These are phyloP conservation scores for Sporothrix mexicana DNA, from an alignment of 2,329 filamentous ascomycete genomes.

Conservation along the genomic window DNA sequence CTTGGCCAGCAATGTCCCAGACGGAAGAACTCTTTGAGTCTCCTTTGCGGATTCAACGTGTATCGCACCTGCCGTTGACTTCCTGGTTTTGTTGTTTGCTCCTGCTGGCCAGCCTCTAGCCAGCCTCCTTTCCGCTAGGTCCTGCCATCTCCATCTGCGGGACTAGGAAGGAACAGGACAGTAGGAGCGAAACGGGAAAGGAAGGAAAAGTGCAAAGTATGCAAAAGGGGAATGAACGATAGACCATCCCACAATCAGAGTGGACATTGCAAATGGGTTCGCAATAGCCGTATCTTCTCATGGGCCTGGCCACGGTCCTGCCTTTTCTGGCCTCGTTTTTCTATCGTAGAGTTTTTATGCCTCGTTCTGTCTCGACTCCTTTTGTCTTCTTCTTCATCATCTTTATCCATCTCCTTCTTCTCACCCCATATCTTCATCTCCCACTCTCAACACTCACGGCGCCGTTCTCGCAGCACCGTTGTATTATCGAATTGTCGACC, in stretches of 20 bases:
- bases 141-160: conserved; percentile 18
- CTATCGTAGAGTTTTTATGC: neutral
- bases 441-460: too few relatives aligned
- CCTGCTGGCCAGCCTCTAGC: conserved; percentile 26
- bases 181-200: conserved; percentile 20
- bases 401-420: too few relatives aligned
- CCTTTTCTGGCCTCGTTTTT: conserved; percentile 7
- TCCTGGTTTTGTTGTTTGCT: conserved; percentile 9
- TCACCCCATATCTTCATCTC: neutral
- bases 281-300: conserved; percentile 1
- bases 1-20: neutral
- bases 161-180: conserved; percentile 14
- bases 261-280: neutral
- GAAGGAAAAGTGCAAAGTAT: conserved; percentile 1
- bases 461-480: neutral
- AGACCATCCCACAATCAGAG: conserved; percentile 30
- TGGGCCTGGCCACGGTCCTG: neutral
- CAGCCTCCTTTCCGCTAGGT: conserved; percentile 29
- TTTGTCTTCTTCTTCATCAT: neutral
- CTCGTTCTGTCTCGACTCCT: neutral
- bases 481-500: neutral
- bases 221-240: conserved; percentile 29
- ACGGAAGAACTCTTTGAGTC: neutral
- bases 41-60: neutral
- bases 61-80: conserved; percentile 16